A percentile compares a stretch with the other conserved stretches of the same genome.
Conservation (phyloP, 2,329 filamentous ascomycete genomes). For the Diaporthe amygdali region DNA sequence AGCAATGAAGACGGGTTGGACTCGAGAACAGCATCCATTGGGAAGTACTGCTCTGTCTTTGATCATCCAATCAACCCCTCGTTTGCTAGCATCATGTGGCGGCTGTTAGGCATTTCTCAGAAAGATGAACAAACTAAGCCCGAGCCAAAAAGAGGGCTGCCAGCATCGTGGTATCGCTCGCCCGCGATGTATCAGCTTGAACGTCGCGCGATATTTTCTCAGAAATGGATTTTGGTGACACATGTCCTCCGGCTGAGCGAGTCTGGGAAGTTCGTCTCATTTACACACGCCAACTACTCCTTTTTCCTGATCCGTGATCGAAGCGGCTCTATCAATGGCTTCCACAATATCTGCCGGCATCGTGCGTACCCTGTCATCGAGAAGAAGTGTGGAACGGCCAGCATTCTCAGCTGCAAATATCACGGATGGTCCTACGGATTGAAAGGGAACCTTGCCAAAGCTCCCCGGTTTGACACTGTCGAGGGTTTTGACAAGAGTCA, state of each 20-base stretch:
- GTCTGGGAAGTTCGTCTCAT: slow-evolving; percentile 41
- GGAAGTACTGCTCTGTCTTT: too few relatives aligned
- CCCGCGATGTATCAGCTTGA: slow-evolving; percentile 50
- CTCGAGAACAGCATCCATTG: neutral
- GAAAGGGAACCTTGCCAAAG: slow-evolving; percentile 47
- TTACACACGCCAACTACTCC: slow-evolving; percentile 40
- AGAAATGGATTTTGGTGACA: slow-evolving; percentile 43
- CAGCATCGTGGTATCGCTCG: slow-evolving; percentile 49
- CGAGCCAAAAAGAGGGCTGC: slow-evolving; percentile 40
- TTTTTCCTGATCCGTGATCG: slow-evolving; percentile 45
- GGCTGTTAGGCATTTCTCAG: slow-evolving; percentile 12
- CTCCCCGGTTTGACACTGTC: slow-evolving; percentile 45
- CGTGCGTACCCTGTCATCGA: slow-evolving; percentile 47
- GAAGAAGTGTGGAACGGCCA: slow-evolving; percentile 41
- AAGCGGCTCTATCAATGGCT: slow-evolving; percentile 40
- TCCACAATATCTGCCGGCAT: slow-evolving; percentile 51
- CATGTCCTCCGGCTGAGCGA: slow-evolving; percentile 40
- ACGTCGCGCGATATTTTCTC: slow-evolving; percentile 47
- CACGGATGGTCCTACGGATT: slow-evolving; percentile 52
- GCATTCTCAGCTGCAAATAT: slow-evolving; percentile 48
- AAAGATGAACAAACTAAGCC: neutral
- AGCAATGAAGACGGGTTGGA: neutral
- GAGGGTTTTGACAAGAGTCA: slow-evolving; percentile 43
- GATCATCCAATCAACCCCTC: neutral
- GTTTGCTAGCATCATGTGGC: slow-evolving; percentile 8